Evolutionary conservation across 2,329 filamentous ascomycete species (phyloP).

Genomic region (Plectosphaerella plurivora): DNA sequence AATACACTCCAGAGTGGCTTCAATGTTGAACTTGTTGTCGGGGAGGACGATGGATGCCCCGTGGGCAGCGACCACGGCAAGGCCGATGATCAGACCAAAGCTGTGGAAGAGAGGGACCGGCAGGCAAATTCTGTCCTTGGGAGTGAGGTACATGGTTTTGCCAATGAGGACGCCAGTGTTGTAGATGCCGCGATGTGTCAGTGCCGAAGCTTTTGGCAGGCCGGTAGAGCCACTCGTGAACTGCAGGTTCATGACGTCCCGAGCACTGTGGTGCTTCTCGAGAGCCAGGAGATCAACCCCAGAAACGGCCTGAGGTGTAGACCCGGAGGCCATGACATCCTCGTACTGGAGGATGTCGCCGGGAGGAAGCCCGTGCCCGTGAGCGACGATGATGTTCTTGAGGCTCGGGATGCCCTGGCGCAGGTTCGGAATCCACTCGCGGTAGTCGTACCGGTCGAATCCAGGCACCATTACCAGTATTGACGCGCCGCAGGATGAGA

Average conservation of each 20-base stretch:
- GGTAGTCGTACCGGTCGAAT: background rate
- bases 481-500: background rate
- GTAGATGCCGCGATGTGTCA: conserved; percentile 59
- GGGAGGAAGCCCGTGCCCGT: background rate
- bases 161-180: conserved; percentile 68
- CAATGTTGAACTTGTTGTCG: conserved; percentile 66
- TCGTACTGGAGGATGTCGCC: background rate
- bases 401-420: background rate
- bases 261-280: background rate
- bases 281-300: background rate
- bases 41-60: conserved; percentile 73
- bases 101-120: conserved; percentile 82
- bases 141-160: conserved; percentile 67
- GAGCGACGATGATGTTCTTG: background rate
- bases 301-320: background rate
- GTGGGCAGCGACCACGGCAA: conserved; percentile 68
- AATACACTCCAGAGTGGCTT: conserved; percentile 61
- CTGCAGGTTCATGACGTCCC: conserved; percentile 49
- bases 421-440: background rate
- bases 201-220: conserved; percentile 67
- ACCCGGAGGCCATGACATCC: background rate
- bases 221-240: conserved; percentile 72
- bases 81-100: conserved; percentile 73
- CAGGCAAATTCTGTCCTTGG: conserved; percentile 68
- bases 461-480: background rate